Percentiles rank a stretch among this genome's conserved stretches.
Conservation (phyloP, 1,139 yeast species). For the Kodamaea fungicola region DNA sequence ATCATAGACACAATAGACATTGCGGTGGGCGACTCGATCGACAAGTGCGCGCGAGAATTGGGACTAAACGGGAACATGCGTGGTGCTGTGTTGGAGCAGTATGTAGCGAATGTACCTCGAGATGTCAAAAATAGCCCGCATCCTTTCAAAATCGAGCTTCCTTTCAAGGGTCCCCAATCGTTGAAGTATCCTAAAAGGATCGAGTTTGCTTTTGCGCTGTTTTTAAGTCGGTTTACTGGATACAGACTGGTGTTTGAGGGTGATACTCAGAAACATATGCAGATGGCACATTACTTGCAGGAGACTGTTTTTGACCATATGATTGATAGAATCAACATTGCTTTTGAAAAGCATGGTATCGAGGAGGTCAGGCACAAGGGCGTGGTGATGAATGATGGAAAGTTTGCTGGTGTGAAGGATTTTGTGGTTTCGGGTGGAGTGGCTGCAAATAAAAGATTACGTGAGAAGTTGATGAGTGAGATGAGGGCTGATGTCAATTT, state of each 20-base stretch:
- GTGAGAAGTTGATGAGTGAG: conserved; percentile 45
- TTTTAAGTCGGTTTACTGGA: conserved; percentile 53
- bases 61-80: conserved; percentile 81
- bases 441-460: conserved; percentile 65
- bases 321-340: conserved; percentile 56
- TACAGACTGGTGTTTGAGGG: conserved; percentile 14
- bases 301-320: conserved; percentile 69
- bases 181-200: conserved; percentile 26
- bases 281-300: conserved; percentile 64
- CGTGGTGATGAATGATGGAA: conserved; percentile 22
- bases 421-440: conserved; percentile 94
- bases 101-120: conserved; percentile 34
- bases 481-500: conserved; percentile 27
- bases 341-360: conserved; percentile 37
- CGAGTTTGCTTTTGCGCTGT: conserved; percentile 77
- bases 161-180: conserved; percentile 33
- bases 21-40: conserved; percentile 92
- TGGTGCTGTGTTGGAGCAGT: conserved; percentile 75
- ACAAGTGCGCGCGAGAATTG: conserved; percentile 84
- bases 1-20: conserved; percentile 77
- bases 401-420: conserved; percentile 43
- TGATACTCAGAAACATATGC: conserved; percentile 21
- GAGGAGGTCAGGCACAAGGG: conserved; percentile 7
- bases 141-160: conserved; percentile 22
- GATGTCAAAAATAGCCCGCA: conserved; percentile 25